Base-by-base conservation (phyloP, 805 yeast species). In the Starmerella tilneyi region DNA sequence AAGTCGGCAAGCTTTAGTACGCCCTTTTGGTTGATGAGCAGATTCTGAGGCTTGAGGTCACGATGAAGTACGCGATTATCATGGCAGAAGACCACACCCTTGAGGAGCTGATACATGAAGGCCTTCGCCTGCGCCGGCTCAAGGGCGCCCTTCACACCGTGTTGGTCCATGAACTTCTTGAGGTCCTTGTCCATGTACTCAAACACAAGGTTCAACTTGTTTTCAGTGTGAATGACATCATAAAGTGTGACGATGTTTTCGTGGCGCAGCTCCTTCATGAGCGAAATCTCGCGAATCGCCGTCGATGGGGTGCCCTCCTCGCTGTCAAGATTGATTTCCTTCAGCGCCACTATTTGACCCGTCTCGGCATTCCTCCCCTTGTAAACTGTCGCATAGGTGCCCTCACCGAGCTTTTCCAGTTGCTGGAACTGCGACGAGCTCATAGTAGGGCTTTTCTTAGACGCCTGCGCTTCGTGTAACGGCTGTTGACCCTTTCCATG, bases 301-400 rank as follows among this genome's bases (percentile, higher is more conserved):
- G 98, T 92, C 5, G 96, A 85, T 7, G 98, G 98, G 1, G 97
- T 94, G 30, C 98, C 98, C 66, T 92, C 96, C 60, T 92, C 98
- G 42, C 94, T 81, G 60, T 92, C 98, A 50, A 89, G 71, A 57
- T 82, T 83, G 66, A 92, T 92, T 63, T 92, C 97, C 62, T 92
- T 92, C 57, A 92, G 70, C 0, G 98, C 98, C 16, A 92, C 98
- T 16, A 88, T 71, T 45, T 84, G 86, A 41, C 86, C 96, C 23
- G 88, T 81, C 57, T 79, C 76, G 51, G 84, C 76, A 63, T 84
- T 92, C 59, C 85, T 76, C 32, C 83, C 98, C 59, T 89, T 92
- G 69, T 89, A 92, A 27, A 92, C 98, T n/a, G 96, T 94, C 57
- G 98, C 98, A 66, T 92, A 92, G 0, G 98, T 84, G 40, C 95